These are phyloP conservation scores for Wickerhamomyces kurtzmanii DNA, from an alignment of 805 yeast species.

Conservation along the genomic window DNA sequence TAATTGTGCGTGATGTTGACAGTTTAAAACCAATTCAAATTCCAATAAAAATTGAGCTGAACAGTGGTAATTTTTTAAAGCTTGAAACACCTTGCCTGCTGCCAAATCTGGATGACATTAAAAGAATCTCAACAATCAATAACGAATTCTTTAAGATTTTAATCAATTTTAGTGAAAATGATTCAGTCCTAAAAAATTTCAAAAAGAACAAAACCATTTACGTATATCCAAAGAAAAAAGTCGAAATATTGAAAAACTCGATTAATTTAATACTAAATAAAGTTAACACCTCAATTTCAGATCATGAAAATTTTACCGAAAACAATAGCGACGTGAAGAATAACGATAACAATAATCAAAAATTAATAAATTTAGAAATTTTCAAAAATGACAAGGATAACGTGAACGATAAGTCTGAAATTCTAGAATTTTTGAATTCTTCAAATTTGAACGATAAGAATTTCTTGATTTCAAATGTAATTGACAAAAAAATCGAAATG, in stretches of 20 bases:
- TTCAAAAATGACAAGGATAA: slow-evolving; percentile 8
- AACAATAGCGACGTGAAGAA: slow-evolving; percentile 1
- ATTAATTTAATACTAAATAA: slow-evolving; percentile 16
- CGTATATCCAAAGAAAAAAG: slow-evolving; percentile 33
- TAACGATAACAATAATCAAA: slow-evolving; percentile 1
- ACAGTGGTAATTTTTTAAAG: slow-evolving; percentile 24
- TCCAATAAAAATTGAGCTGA: slow-evolving; percentile 23
- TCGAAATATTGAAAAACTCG: slow-evolving; percentile 22
- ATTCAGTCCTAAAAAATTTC: slow-evolving; percentile 31
- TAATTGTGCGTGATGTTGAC: slow-evolving; percentile 65
- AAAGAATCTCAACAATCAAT: slow-evolving; percentile 33
- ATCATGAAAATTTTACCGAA: slow-evolving; percentile 2
- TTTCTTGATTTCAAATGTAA: slow-evolving; percentile 28
- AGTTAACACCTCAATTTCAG: slow-evolving; percentile 12
- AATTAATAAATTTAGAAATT: slow-evolving; percentile 6
- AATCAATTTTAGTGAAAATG: slow-evolving; percentile 22
- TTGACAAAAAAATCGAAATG: slow-evolving; percentile 49
- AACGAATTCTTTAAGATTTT: slow-evolving; percentile 42
- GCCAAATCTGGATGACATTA: slow-evolving; percentile 46
- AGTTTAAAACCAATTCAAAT: slow-evolving; percentile 45
- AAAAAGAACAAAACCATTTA: slow-evolving; percentile 34
- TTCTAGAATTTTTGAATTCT: slow-evolving; percentile 10
- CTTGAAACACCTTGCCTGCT: slow-evolving; percentile 56
- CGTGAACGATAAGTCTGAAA: too few species aligned
- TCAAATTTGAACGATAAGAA: slow-evolving; percentile 5